Conservation (phyloP, 257 asterid genomes). For the Ehretia macrophylla region DNA sequence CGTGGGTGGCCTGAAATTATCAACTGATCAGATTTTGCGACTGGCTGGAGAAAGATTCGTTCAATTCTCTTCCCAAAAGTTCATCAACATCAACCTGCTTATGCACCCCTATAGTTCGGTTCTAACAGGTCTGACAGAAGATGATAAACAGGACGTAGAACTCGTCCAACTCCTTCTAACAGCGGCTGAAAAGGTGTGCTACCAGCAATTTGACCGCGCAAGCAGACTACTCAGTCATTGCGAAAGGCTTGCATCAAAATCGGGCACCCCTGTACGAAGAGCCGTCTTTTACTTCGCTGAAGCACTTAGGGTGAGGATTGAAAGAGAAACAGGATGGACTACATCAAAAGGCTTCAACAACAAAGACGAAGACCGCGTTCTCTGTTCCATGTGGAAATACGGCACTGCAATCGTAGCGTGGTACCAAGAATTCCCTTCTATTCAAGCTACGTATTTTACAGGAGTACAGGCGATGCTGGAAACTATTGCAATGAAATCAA, state of each 20-base stretch:
- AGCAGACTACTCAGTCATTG: slow-evolving; percentile 23
- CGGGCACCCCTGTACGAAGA: slow-evolving; percentile 37
- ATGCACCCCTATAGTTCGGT: slow-evolving; percentile 15
- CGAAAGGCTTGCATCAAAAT: slow-evolving; percentile 17
- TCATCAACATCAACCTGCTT: slow-evolving; percentile 7
- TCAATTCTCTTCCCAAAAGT: slow-evolving; percentile 13
- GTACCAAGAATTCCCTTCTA: slow-evolving; percentile 27
- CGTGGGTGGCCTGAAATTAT: slow-evolving; percentile 6
- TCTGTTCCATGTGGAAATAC: slow-evolving; percentile 8
- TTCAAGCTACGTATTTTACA: slow-evolving; percentile 24
- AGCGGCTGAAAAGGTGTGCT: slow-evolving; percentile 20
- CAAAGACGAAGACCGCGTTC: too few species aligned
- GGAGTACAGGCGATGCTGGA: slow-evolving; percentile 33
- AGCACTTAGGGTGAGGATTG: slow-evolving; percentile 34
- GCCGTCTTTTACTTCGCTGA: slow-evolving; percentile 32
- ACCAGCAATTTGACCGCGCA: slow-evolving; percentile 18
- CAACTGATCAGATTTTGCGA: slow-evolving; percentile 14
- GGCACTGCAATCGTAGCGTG: slow-evolving; percentile 5
- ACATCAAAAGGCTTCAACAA: neutral
- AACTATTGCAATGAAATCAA: slow-evolving; percentile 13
- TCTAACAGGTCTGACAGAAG: slow-evolving; percentile 6
- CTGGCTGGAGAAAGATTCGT: slow-evolving; percentile 26
- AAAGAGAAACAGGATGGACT: slow-evolving; percentile 19
- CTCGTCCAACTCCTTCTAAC: slow-evolving; percentile 22
- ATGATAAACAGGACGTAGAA: slow-evolving; percentile 16